Base-by-base conservation (phyloP, 1,139 yeast species). In the Pneumocystis carinii region DNA sequence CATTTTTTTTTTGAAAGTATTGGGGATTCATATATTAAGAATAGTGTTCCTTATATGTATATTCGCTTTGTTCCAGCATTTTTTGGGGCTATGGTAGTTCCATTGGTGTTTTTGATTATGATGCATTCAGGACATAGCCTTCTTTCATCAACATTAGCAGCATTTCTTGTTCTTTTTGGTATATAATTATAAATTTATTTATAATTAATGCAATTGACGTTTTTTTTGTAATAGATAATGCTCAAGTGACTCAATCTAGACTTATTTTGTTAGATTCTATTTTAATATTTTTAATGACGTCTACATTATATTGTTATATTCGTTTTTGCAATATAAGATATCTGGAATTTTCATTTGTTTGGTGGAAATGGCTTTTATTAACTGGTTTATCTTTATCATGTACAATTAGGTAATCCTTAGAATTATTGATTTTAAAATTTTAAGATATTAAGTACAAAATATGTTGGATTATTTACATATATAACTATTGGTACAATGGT, bases 381-480 rank as follows among this genome's bases (percentile, higher is more conserved):
- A 90, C 97, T 8, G 99, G 99, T 39, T 77, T 89, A 7, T 80
- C 94, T 1, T 80, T 92, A 66, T 87, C 97, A 0, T 85, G 90
- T 73, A 97, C 90, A 57, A 90, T 92, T 66, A 71, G 66, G 48
- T 59, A 59, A 19, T 56, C 12, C 10, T 36, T 19, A 19, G 2
- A 35, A 10, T 24, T 3, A 57, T 19, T 36, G 19, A 17, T 57
- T 29, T 37, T 17, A n/a, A 57, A n/a, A 85, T 56, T 10, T 38
- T 39, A 59, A 59, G 3, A 19, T 19, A 38, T 19, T 24, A 19
- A 62, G 95, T 59, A 90, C 97, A 63, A 92, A 92, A 74, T 94
- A 92, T 72, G 96, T 92, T 42, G 99, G 99, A 72, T 86, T 87
- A 5, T 86, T 92, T 77, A 90, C 97, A 0, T 92, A 85, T 73